Conservation (phyloP, 352 stramenopile species). For the Bremia lactucae region DNA sequence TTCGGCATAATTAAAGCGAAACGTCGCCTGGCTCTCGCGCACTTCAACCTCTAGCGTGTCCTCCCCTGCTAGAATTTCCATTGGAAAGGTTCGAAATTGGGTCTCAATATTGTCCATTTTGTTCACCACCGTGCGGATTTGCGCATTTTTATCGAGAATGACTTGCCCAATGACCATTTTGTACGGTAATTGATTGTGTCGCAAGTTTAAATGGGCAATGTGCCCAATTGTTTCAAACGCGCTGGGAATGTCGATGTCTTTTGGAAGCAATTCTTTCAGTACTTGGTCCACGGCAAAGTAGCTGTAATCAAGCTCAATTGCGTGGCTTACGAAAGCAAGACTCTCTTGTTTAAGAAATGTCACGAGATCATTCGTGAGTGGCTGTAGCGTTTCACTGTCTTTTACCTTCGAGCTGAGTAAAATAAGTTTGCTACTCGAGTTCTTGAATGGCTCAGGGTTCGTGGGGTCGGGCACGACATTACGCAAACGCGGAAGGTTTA, state of each 20-base stretch:
- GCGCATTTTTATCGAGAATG: conserved; percentile 95
- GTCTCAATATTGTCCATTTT: conserved; percentile 94
- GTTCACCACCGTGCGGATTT: conserved; percentile 95
- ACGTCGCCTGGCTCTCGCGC: conserved; percentile 89
- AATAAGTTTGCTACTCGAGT: conserved; percentile 60
- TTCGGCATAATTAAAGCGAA: conserved; percentile 91
- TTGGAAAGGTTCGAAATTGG: conserved; percentile 92
- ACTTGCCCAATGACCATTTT: conserved; percentile 95
- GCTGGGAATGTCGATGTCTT: conserved; percentile 80
- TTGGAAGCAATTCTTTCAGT: conserved; percentile 76
- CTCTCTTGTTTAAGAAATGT: conserved; percentile 43
- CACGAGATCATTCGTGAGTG: conserved; percentile 40
- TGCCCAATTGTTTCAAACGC: conserved; percentile 95
- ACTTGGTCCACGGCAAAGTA: conserved; percentile 75
- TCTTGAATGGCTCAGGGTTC: conserved; percentile 48
- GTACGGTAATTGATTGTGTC: conserved; percentile 90
- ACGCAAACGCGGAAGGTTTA: conserved; percentile 59
- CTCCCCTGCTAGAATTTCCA: conserved; percentile 91
- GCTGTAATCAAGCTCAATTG: conserved; percentile 67
- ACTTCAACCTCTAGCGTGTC: conserved; percentile 80
- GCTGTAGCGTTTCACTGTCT: conserved; percentile 41
- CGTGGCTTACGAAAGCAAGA: conserved; percentile 49
- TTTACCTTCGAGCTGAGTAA: conserved; percentile 54
- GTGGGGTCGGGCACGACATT: conserved; percentile 66
- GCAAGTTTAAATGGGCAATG: conserved; percentile 95